These are phyloP conservation scores for Hanseniaspora thailandica DNA, from an alignment of 805 yeast genomes.

Conservation along the genomic window DNA sequence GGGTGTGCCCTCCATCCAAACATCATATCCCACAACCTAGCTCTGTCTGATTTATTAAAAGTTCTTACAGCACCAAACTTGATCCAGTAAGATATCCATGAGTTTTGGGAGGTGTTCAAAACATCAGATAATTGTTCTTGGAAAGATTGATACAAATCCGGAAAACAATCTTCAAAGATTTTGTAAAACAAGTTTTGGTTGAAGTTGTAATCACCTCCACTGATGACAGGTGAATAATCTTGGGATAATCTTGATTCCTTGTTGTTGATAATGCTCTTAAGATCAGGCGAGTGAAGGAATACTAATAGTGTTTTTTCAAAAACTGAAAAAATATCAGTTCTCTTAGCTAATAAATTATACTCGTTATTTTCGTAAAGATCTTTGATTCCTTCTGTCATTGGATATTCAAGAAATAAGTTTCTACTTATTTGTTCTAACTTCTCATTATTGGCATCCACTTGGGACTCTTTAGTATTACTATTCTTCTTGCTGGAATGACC, in stretches of 20 bases:
- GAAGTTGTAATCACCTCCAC: conserved; percentile 28
- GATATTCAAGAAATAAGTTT: conserved; percentile 13
- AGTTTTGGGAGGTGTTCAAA: conserved; percentile 44
- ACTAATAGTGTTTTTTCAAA: conserved; percentile 69
- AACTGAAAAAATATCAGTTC: conserved; percentile 50
- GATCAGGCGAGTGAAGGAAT: conserved; percentile 58
- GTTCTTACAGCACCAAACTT: conserved; percentile 82
- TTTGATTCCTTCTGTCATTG: not conserved
- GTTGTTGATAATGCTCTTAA: conserved; percentile 26
- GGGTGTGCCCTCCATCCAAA: conserved; percentile 59
- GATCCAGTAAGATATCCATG: conserved; percentile 93
- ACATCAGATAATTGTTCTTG: conserved; percentile 58
- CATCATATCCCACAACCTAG: conserved; percentile 78
- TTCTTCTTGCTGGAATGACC: conserved; percentile 19
- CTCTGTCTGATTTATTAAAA: conserved; percentile 70
- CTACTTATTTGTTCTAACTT: not conserved
- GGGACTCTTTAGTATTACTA: conserved; percentile 16
- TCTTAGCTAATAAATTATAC: conserved; percentile 16
- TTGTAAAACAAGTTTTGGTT: conserved; percentile 37
- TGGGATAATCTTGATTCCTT: conserved; percentile 15
- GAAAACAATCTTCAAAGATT: conserved; percentile 53
- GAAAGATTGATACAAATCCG: conserved; percentile 64
- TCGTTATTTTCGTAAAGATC: not conserved
- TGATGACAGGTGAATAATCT: conserved; percentile 26
- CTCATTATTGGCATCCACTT: not conserved